Base-by-base conservation (phyloP, 331 rosid species). In the Ulmus americana region DNA sequence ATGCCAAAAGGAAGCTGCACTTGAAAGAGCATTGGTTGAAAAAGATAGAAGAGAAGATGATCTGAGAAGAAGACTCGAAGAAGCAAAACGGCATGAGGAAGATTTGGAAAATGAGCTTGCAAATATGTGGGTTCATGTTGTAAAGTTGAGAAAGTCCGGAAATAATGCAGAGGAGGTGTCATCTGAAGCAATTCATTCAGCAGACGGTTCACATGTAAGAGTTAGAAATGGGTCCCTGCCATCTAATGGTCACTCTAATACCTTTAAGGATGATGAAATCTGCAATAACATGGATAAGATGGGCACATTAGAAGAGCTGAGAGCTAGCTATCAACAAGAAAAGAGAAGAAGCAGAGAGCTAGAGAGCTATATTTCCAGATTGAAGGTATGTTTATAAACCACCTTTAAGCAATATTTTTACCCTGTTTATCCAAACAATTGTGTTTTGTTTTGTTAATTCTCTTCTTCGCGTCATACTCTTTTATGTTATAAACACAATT, bases 91-190 rank as follows among this genome's bases (percentile, higher is more conserved):
- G 46, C 86, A 56, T 39, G 94, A 81, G 71, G 80, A 74, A 74
- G 83, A 84, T 42, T 72, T 87, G 82, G 92, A 85, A 77, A 78
- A 79, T 62, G 97, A 90, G 81, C 88, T 90, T 55, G 79, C 83
- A 35, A 80, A 82, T 78, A 83, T 86, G 90, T 85, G 76, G 85
- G 69, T 43, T 48, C 63, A 77, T 76, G 74, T 86, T 65, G 76
- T 86, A 49, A 77, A 77, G 72, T 70, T 79, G 81, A 81, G 82
- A 61, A 79, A 74, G 70, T 77, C 84, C 47, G 74, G 76, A 68
- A 62, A 45, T 55, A 78, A 59, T 65, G 38, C 69, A 3, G 84
- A 85, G 53, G 87, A 81, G 39, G 74, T 48, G 60, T 70, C 82
- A 50, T 74, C 74, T 10, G 76, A 64, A 63, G 73, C 71, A 54